Evolutionary conservation across 805 yeast genomes (phyloP).

Genomic region (Pichia phayaonensis): DNA sequence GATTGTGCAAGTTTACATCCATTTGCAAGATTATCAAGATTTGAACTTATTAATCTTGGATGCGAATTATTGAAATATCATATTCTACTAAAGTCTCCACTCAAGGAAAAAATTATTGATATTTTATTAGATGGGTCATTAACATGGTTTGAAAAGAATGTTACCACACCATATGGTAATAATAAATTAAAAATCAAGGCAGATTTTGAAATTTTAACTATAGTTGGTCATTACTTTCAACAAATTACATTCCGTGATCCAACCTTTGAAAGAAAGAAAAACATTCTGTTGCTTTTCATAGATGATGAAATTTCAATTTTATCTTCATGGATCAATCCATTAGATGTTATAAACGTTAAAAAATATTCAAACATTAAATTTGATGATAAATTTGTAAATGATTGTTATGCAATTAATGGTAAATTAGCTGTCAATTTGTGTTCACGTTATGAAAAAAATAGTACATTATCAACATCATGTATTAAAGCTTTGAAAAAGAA

Average conservation of each 20-base stretch:
- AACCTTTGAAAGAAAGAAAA: conserved; percentile 41
- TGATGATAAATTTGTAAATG: conserved; percentile 36
- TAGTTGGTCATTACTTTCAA: conserved; percentile 34
- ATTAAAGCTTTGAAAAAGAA: conserved; percentile 36
- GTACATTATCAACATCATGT: conserved; percentile 25
- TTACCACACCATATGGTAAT: conserved; percentile 78
- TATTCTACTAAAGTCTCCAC: conserved; percentile 38
- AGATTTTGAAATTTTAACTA: conserved; percentile 53
- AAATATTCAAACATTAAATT: conserved; percentile 29
- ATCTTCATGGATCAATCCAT: conserved; percentile 70
- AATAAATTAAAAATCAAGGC: conserved; percentile 64
- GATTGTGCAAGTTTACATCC: conserved; percentile 72
- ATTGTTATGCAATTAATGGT: conserved; percentile 64
- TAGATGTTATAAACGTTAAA: conserved; percentile 26
- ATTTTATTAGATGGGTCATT: conserved; percentile 59
- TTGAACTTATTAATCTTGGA: conserved; percentile 64
- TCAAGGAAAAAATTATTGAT: conserved; percentile 37
- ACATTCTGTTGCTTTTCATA: conserved; percentile 53
- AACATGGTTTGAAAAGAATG: conserved; percentile 65
- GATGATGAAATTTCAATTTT: conserved; percentile 69
- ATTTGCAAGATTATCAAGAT: conserved; percentile 64
- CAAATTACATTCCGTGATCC: conserved; percentile 17
- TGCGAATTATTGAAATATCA: conserved; percentile 57
- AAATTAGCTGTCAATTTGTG: conserved; percentile 65
- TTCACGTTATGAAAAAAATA: conserved; percentile 37